Evolutionary conservation across 2,329 filamentous ascomycete species (phyloP).

Genomic region (Tolypocladium sp.): DNA sequence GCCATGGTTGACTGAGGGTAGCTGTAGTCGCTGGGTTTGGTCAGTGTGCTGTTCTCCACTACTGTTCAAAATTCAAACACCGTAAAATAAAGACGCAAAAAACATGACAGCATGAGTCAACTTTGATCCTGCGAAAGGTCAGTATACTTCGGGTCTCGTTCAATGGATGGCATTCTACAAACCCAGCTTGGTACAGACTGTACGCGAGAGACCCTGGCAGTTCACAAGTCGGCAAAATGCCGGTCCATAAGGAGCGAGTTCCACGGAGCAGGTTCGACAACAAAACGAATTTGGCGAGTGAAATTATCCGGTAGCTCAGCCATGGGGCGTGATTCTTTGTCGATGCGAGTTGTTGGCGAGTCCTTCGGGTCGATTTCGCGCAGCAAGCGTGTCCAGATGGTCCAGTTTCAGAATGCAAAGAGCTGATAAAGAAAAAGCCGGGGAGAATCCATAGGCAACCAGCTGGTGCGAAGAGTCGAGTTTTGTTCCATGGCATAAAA

Average conservation of each 20-base stretch:
- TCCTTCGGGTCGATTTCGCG: not conserved
- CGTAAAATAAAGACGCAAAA: conserved; percentile 19
- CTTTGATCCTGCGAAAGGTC: conserved; percentile 42
- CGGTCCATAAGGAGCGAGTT: not conserved
- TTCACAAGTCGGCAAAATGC: not conserved
- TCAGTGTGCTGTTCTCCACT: conserved; percentile 49
- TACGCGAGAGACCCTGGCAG: not conserved
- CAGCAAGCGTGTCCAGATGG: not conserved
- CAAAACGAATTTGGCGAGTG: not conserved
- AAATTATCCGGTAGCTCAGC: not conserved
- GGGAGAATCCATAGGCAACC: not conserved
- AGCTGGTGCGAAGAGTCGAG: not conserved
- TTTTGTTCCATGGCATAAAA: not conserved
- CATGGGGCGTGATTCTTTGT: not conserved
- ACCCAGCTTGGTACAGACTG: conserved; percentile 12
- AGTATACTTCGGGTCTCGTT: not conserved
- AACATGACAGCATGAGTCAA: conserved; percentile 36
- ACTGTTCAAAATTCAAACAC: conserved; percentile 9
- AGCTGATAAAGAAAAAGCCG: not conserved
- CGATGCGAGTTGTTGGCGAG: not conserved
- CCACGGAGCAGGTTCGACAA: not conserved
- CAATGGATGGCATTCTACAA: conserved; percentile 14
- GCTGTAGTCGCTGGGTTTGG: conserved; percentile 47
- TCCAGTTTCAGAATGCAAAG: not conserved
- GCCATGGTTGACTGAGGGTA: conserved; percentile 42